Evolutionary conservation across 495 filamentous ascomycete genomes (phyloP).

Genomic region (Annulohypoxylon maeteangense): DNA sequence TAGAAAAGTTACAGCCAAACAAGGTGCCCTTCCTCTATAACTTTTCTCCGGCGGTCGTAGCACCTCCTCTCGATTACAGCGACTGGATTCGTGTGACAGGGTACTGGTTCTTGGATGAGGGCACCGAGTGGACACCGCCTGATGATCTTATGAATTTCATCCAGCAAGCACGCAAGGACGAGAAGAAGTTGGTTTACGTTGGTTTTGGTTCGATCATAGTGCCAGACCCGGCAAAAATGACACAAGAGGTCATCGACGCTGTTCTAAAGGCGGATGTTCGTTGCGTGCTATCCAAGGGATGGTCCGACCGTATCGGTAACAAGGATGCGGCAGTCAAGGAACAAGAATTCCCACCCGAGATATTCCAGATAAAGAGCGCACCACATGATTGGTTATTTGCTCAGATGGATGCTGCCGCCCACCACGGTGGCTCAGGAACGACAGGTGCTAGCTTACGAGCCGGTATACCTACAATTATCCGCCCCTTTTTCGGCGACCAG

Average conservation of each 20-base stretch:
- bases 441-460: slow-evolving; percentile 94
- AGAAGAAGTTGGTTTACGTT: slow-evolving; percentile 94
- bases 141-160: slow-evolving; percentile 84
- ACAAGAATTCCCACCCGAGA: slow-evolving; percentile 78
- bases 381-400: slow-evolving; percentile 97
- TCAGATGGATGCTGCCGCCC: slow-evolving; percentile 92
- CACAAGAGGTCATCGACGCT: slow-evolving; percentile 87
- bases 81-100: slow-evolving; percentile 98
- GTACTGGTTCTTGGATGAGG: slow-evolving; percentile 96
- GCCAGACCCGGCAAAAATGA: slow-evolving; percentile 87
- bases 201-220: slow-evolving; percentile 97
- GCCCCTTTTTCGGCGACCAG: slow-evolving; percentile 97
- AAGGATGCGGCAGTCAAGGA: slow-evolving; percentile 67
- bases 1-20: slow-evolving; percentile 94
- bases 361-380: slow-evolving; percentile 87
- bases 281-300: slow-evolving; percentile 97
- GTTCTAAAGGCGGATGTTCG: slow-evolving; percentile 92
- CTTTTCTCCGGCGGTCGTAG: slow-evolving; percentile 91
- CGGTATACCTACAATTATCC: slow-evolving; percentile 92
- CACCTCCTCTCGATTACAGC: slow-evolving; percentile 92
- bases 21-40: slow-evolving; percentile 98
- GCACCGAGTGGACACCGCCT: slow-evolving; percentile 77
- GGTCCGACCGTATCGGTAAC: slow-evolving; percentile 80
- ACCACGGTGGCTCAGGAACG: slow-evolving; percentile 95
- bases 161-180: slow-evolving; percentile 75